Conservation (phyloP, 192 early-diverging fungal species). For the Diversispora eburnea region DNA sequence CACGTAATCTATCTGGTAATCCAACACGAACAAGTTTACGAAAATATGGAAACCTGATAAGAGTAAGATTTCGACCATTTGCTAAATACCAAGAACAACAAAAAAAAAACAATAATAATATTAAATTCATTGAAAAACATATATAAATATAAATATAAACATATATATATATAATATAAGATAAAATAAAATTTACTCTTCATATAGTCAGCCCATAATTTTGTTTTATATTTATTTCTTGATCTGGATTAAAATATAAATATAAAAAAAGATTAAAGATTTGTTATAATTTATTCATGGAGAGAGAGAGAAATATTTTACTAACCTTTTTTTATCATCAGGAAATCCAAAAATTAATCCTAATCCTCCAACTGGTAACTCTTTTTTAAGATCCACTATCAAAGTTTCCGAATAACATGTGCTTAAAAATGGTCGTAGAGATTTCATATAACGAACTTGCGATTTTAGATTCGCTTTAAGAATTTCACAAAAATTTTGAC, state of each 20-base stretch:
- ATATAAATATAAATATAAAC: too few relatives aligned
- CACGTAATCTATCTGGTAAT: conserved; percentile 79
- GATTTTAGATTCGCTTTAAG: conserved; percentile 69
- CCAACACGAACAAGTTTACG: conserved; percentile 84
- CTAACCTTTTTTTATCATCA: conserved; percentile 66
- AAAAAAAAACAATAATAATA: not conserved
- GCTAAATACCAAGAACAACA: conserved; percentile 10
- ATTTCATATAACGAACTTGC: conserved; percentile 74
- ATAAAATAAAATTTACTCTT: conserved; percentile 43
- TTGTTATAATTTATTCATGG: not conserved
- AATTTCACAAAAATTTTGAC: conserved; percentile 79
- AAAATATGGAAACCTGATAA: conserved; percentile 76
- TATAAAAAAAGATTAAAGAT: not conserved
- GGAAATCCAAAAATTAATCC: conserved; percentile 71
- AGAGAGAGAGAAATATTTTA: not conserved
- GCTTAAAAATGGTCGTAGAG: conserved; percentile 69
- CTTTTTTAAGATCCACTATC: conserved; percentile 47
- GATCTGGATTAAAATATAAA: not conserved
- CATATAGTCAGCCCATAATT: conserved; percentile 74
- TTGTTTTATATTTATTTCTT: conserved; percentile 66
- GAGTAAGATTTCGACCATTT: conserved; percentile 84
- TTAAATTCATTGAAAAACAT: not conserved
- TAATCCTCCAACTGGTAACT: conserved; percentile 55
- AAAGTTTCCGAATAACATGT: conserved; percentile 84
- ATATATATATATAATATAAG: not conserved